Conservation (phyloP, 768 basidiomycete genomes). For the Lactarius akahatsu region DNA sequence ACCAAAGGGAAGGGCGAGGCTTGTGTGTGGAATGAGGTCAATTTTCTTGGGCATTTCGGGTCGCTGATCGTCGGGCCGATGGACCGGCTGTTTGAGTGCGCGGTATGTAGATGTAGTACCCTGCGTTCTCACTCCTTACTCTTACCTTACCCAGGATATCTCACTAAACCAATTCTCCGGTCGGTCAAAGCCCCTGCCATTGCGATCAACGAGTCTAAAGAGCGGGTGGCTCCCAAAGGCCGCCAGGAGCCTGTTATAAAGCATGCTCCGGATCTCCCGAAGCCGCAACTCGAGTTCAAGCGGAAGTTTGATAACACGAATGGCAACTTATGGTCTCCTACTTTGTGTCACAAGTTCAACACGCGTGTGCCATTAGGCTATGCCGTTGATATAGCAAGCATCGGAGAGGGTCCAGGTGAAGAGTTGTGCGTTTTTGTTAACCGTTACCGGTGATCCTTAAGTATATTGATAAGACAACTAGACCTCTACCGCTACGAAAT, state of each 20-base stretch:
- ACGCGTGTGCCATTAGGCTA: conserved; percentile 82
- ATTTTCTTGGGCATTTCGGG: conserved; percentile 82
- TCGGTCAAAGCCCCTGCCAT: conserved; percentile 65
- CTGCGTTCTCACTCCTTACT: neutral
- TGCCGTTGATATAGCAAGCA: conserved; percentile 41
- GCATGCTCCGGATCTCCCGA: conserved; percentile 71
- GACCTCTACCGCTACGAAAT: conserved; percentile 78
- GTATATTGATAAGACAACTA: conserved; percentile 29
- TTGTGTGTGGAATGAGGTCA: conserved; percentile 65
- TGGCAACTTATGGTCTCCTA: conserved; percentile 61
- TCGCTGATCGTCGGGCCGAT: conserved; percentile 75
- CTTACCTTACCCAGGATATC: conserved; percentile 60
- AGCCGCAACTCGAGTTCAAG: conserved; percentile 80
- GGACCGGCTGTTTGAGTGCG: conserved; percentile 82
- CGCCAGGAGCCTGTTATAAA: conserved; percentile 61
- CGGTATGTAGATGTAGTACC: conserved; percentile 52
- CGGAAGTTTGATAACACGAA: conserved; percentile 56
- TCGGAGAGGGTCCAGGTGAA: conserved; percentile 29
- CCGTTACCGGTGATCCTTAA: neutral
- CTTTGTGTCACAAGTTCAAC: conserved; percentile 74
- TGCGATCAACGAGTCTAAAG: conserved; percentile 47
- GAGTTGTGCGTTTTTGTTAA: conserved; percentile 9
- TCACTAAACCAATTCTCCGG: conserved; percentile 79
- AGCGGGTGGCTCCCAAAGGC: conserved; percentile 38
- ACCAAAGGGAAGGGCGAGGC: conserved; percentile 52